Conservation (phyloP, 1,284 basidiomycete species). For the Sanghuangporus weigelae region DNA sequence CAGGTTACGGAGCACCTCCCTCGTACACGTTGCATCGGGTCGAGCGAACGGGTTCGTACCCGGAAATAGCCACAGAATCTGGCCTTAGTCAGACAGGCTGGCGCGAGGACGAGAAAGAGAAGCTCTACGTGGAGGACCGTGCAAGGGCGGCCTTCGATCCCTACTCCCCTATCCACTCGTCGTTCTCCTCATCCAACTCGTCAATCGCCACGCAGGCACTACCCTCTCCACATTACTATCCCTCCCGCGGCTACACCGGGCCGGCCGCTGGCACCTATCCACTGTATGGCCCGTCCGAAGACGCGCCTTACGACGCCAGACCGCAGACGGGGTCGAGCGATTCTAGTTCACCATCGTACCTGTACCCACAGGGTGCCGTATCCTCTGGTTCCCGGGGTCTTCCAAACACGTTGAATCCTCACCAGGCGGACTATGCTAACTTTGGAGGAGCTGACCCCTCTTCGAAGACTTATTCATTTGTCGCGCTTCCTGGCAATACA, state of each 20-base stretch:
- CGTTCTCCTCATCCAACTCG: constrained; percentile 15
- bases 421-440: constrained; percentile 1
- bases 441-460: neutral
- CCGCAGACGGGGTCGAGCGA: constrained; percentile 4
- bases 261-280: neutral
- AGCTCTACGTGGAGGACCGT: neutral
- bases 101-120: constrained; percentile 5
- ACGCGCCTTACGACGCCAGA: constrained; percentile 4
- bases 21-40: constrained; percentile 8
- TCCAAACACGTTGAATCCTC: neutral
- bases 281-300: constrained; percentile 8
- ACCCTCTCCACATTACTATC: constrained; percentile 3
- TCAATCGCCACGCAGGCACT: constrained; percentile 8
- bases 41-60: neutral
- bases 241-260: constrained; percentile 2
- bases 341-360: constrained; percentile 9
- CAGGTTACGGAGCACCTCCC: constrained; percentile 2
- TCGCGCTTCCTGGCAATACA: constrained; percentile 70
- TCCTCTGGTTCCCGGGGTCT: neutral
- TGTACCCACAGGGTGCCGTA: neutral
- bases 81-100: constrained; percentile 4
- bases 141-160: constrained; percentile 5
- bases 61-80: constrained; percentile 3
- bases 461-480: constrained; percentile 72
- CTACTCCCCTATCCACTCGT: constrained; percentile 13